Evolutionary conservation across 2,329 filamentous ascomycete species (phyloP).

Genomic region (Colletotrichum shisoi): DNA sequence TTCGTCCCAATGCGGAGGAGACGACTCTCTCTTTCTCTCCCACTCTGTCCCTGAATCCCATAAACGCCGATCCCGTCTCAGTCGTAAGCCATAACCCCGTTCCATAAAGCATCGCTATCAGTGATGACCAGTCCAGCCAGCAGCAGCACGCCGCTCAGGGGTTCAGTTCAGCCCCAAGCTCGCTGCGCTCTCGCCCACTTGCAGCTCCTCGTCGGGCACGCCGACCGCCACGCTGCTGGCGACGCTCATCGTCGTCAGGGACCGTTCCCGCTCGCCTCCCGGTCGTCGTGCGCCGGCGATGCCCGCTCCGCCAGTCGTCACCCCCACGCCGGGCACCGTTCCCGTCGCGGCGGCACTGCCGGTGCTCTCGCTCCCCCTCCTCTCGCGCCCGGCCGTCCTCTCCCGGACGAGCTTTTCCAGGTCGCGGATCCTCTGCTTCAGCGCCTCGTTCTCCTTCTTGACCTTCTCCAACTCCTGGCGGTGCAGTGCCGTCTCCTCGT

Average conservation of each 20-base stretch:
- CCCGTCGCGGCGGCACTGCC: constrained; percentile 55
- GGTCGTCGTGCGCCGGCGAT: constrained; percentile 56
- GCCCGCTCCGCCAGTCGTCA: constrained; percentile 46
- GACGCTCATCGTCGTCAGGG: constrained; percentile 53
- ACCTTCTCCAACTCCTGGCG: constrained; percentile 67
- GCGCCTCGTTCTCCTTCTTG: constrained; percentile 69
- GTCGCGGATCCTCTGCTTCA: constrained; percentile 69
- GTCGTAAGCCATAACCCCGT: constrained; percentile 27
- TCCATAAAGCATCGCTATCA: constrained; percentile 11
- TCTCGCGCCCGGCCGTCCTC: constrained; percentile 55
- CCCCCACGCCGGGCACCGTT: constrained; percentile 45
- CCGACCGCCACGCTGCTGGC: constrained; percentile 59
- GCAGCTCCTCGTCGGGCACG: constrained; percentile 67
- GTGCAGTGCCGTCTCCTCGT: constrained; percentile 69
- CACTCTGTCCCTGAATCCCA: no score
- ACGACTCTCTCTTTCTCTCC: neutral
- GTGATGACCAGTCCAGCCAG: constrained; percentile 1
- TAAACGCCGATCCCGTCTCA: constrained; percentile 26
- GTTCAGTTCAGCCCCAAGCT: constrained; percentile 52
- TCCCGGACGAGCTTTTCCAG: constrained; percentile 65
- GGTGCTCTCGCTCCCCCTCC: constrained; percentile 58
- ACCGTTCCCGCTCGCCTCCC: constrained; percentile 54
- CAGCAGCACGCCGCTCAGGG: constrained; percentile 5
- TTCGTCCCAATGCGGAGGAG: neutral
- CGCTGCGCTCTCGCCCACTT: constrained; percentile 69